Base-by-base conservation (phyloP, 2,329 filamentous ascomycete genomes). In the Penicillium capsulatum region DNA sequence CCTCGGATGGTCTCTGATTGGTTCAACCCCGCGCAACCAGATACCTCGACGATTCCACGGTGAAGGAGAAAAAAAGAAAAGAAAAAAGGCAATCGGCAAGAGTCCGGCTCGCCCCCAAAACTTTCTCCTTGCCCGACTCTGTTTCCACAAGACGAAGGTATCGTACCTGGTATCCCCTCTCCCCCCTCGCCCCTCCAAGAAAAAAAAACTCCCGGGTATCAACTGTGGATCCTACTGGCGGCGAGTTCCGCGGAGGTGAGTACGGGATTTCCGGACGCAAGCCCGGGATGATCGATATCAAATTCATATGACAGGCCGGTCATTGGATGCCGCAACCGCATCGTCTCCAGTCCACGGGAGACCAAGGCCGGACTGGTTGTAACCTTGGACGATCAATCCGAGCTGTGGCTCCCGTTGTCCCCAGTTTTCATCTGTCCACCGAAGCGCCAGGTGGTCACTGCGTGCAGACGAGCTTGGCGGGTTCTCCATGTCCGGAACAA, bases 281-380 rank as follows among this genome's bases (percentile, higher is more conserved):
- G 22, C 11, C 38, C 40, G 40, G 40, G 48, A 45, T 50, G 47
- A 53, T 47, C 46, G 34, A 51, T 53, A 54, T 51, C 47, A 51
- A 51, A 42, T 47, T n/a, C 32, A 44, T 48, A 42, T 41, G 38
- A 41, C 47, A 40, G 27, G 31, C 17, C 35, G 37, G 38, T 44
- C 48, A 54, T 53, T 54, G 51, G 51, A 51, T 43, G 50, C 51
- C 47, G 50, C 49, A 53, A 43, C 51, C 51, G 51, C 51, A 43
- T 11, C 26, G 20, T 34, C 43, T 48, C 48, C 50, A 49, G 41
- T 34, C 26, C 27, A 31, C 39, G 44, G 39, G 38, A 39, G 39
- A 33, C 19, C 5, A 35, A 34, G 38, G 32, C 38, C 24, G 38
- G 35, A n/a, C 9, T 28, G 6, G n/a, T 14, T n/a, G 10, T 33